Conservation (phyloP, 768 basidiomycete genomes). For the Russula sp. region DNA sequence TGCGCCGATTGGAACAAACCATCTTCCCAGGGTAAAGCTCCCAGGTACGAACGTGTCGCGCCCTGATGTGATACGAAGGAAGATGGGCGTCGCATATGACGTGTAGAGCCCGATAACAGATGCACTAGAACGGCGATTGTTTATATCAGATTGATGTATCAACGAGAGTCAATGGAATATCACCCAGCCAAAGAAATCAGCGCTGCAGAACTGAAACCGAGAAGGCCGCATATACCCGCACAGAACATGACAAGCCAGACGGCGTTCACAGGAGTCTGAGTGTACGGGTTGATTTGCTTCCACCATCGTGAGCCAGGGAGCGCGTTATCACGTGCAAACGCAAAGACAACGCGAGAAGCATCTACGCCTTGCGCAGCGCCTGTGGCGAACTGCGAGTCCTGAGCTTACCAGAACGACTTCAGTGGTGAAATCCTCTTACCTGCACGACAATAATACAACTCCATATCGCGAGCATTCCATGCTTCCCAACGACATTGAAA, state of each 20-base stretch:
- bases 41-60: constrained; percentile 56
- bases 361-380: constrained; percentile 74
- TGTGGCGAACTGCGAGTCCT: constrained; percentile 53
- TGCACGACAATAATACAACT: constrained; percentile 65
- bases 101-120: constrained; percentile 70
- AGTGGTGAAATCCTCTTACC: constrained; percentile 33
- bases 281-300: constrained; percentile 57
- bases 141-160: background rate
- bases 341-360: constrained; percentile 72
- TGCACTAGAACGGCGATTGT: constrained; percentile 42
- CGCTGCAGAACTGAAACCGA: constrained; percentile 64
- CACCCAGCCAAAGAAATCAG: constrained; percentile 67
- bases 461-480: constrained; percentile 72
- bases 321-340: constrained; percentile 71
- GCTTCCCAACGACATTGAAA: constrained; percentile 59
- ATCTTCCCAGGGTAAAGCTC: constrained; percentile 57
- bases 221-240: constrained; percentile 55
- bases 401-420: constrained; percentile 32
- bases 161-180: constrained; percentile 24
- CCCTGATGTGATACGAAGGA: constrained; percentile 69
- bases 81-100: constrained; percentile 64
- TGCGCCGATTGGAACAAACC: constrained; percentile 56
- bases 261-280: constrained; percentile 70
- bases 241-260: constrained; percentile 68
- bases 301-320: constrained; percentile 69